Evolutionary conservation across 257 asterid genomes (phyloP).

Genomic region (Primulina tabacum): DNA sequence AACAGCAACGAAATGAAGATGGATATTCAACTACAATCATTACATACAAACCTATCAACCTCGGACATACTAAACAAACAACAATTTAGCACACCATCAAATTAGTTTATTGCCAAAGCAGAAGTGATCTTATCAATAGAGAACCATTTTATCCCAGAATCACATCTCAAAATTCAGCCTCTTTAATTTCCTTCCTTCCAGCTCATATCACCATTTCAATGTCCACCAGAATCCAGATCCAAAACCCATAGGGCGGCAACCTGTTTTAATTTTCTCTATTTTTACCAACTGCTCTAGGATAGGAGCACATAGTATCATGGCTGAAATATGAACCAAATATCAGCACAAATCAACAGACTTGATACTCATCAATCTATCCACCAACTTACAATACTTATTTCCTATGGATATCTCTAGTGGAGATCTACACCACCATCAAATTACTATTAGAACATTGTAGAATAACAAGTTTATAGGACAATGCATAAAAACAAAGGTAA

Average conservation of each 20-base stretch:
- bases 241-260: neutral
- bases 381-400: no score
- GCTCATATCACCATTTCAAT: neutral
- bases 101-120: neutral
- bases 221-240: neutral
- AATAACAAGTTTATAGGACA: no score
- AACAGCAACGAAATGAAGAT: slow-evolving; percentile 3
- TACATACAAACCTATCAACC: slow-evolving; percentile 1
- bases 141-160: neutral
- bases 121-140: neutral
- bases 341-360: neutral
- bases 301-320: neutral
- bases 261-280: neutral
- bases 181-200: neutral
- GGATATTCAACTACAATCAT: neutral
- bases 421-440: no score
- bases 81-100: neutral
- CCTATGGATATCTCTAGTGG: no score
- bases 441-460: no score
- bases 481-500: no score
- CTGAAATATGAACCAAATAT: neutral
- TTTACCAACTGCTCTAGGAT: neutral
- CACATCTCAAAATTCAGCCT: neutral
- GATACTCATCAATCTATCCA: neutral
- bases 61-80: neutral